phyloP scores from a whole-genome alignment of 305 asterid species.

The Lippia alba region DNA sequence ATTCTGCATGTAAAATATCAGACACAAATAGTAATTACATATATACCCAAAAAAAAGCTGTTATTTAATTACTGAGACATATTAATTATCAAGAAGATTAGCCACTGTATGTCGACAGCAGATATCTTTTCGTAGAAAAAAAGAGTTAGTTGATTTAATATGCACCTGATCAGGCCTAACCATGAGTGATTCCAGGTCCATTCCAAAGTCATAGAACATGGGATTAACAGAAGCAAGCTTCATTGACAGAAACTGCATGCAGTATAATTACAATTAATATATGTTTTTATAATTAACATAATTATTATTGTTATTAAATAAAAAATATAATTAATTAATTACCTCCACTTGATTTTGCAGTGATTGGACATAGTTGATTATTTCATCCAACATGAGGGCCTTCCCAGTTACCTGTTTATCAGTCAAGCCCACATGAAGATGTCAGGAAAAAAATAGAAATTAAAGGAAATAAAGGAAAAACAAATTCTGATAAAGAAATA shows the following conservation, averaged over 20 bases:
- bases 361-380: slow-evolving; percentile 84
- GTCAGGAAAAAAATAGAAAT: slow-evolving; percentile 56
- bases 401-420: slow-evolving; percentile 75
- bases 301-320: background rate
- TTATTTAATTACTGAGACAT: background rate
- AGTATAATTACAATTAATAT: background rate
- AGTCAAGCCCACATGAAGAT: slow-evolving; percentile 49
- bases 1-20: slow-evolving; percentile 47
- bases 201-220: slow-evolving; percentile 64
- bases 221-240: slow-evolving; percentile 82
- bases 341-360: slow-evolving; percentile 92
- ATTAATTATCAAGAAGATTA: background rate
- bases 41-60: background rate
- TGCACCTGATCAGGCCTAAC: slow-evolving; percentile 67
- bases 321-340: background rate
- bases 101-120: too few relatives aligned
- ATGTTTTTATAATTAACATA: background rate
- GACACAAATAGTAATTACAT: background rate
- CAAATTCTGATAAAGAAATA: slow-evolving; percentile 1
- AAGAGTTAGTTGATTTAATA: background rate
- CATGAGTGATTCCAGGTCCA: slow-evolving; percentile 72
- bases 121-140: too few relatives aligned
- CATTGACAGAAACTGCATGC: slow-evolving; percentile 86
- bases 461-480: background rate
- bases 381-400: slow-evolving; percentile 96